Percentiles rank a stretch among this genome's conserved stretches.
Evolutionary conservation across 2,329 filamentous ascomycete species (phyloP).

Genomic region (Annulohypoxylon truncatum): DNA sequence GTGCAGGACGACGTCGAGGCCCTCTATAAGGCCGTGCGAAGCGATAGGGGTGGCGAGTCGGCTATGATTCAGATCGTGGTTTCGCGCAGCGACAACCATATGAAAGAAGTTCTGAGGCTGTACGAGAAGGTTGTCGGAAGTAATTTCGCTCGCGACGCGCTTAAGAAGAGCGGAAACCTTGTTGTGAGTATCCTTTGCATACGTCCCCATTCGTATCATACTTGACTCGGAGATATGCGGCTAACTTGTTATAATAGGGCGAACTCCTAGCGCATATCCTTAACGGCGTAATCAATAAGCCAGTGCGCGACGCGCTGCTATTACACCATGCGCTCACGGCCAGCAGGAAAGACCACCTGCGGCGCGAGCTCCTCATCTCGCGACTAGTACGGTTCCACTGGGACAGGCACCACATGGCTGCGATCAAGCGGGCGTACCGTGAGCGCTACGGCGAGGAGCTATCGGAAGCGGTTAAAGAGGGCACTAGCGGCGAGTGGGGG

Average conservation of each 20-base stretch:
- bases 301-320: conserved; percentile 90
- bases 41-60: conserved; percentile 85
- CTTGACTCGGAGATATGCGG: neutral
- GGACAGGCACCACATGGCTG: conserved; percentile 84
- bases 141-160: conserved; percentile 89
- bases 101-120: conserved; percentile 80
- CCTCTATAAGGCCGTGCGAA: conserved; percentile 74
- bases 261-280: conserved; percentile 95
- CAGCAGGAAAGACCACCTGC: conserved; percentile 75
- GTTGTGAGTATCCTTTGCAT: conserved; percentile 75
- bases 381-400: conserved; percentile 91
- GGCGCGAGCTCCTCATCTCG: conserved; percentile 88
- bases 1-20: conserved; percentile 79
- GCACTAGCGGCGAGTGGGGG: conserved; percentile 80
- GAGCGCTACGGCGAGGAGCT: conserved; percentile 80
- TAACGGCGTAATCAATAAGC: conserved; percentile 95
- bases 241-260: conserved; percentile 66
- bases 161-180: conserved; percentile 89
- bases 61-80: conserved; percentile 89
- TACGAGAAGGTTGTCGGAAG: conserved; percentile 79
- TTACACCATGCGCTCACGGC: conserved; percentile 89
- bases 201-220: neutral
- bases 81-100: conserved; percentile 80
- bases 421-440: conserved; percentile 82
- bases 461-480: conserved; percentile 81